Evolutionary conservation across 164 flowering plant species (phyloP), one percentile per base, ranked within the genome.

Genomic region (Cinnamomum micranthum): DNA sequence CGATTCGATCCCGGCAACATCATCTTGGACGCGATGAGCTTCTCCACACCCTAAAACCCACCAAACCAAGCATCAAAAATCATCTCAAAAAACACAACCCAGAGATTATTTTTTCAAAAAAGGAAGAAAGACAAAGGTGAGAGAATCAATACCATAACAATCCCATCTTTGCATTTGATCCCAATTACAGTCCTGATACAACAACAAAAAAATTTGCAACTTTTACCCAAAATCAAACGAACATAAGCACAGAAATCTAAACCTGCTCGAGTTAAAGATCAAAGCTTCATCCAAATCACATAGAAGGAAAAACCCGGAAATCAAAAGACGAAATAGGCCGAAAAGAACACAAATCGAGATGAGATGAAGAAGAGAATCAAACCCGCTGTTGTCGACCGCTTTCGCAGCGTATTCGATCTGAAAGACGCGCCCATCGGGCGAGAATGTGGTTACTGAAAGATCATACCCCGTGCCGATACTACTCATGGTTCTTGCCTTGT

Each of bases 331-430:
- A 64, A 64, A 31, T 28, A 31, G 6, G 1, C 6, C 27, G 19
- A 65, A 27, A 27, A 7, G 25, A 58, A 58, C 41, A 28, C 41
- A 63, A 50, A 2, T 3, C 19, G 17, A 52, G 33, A 19, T 7
- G 33, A 50, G 6, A 62, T 47, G 70, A 41, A 41, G 47, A 27
- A n/a, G 23, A 31, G 51, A 31, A 71, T 23, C 77, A 9, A 52
- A 92, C 93, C 99, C 99, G 81, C 97, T 92, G 84, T 95, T 93
- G 76, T 95, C 99, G 78, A 95, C 98, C 25, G 99, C 99, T 77
- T 95, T 95, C 75, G 97, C 90, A 12, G 98, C 99, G 84, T 95
- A 95, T 70, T 95, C 99, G 89, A 93, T 93, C 97, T 95, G 99
- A 72, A 95, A 95, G 47, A 95, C 97, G 22, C 99, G 91, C 23